Conservation (phyloP, 2,329 filamentous ascomycete genomes). For the Huntiella bhutanensis region DNA sequence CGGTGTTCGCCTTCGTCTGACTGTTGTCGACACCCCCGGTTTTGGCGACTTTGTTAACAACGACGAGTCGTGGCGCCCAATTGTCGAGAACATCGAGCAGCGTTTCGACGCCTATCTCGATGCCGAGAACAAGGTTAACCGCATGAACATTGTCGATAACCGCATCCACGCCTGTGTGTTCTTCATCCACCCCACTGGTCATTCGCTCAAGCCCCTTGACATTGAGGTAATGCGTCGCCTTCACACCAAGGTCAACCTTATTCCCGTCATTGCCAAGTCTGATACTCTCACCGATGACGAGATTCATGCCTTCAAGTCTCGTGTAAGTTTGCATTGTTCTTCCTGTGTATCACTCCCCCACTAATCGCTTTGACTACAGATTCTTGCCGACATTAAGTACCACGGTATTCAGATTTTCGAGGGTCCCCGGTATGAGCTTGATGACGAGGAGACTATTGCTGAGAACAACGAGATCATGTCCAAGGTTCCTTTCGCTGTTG, state of each 20-base stretch:
- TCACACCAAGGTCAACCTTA: conserved; percentile 99
- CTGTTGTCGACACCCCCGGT: conserved; percentile 91
- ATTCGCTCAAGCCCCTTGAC: conserved; percentile 94
- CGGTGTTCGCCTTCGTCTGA: conserved; percentile 85
- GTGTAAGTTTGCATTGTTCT: conserved; percentile 42
- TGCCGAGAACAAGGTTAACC: conserved; percentile 99
- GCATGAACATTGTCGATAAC: conserved; percentile 99
- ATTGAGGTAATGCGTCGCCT: conserved; percentile 99
- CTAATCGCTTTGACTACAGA: conserved; percentile 33
- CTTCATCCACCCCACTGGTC: conserved; percentile 97
- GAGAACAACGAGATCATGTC: conserved; percentile 99
- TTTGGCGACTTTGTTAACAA: conserved; percentile 99
- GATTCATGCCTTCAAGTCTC: conserved; percentile 81
- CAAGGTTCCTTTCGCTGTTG: conserved; percentile 95
- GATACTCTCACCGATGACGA: conserved; percentile 97
- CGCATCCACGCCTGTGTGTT: conserved; percentile 97
- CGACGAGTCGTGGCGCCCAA: conserved; percentile 96
- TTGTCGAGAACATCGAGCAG: conserved; percentile 99
- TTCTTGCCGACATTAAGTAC: conserved; percentile 88
- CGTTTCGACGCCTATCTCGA: conserved; percentile 96
- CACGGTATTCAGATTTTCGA: conserved; percentile 99
- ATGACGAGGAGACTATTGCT: conserved; percentile 97
- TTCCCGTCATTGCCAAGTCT: conserved; percentile 96
- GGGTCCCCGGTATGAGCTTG: conserved; percentile 91
- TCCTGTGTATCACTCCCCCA: conserved; percentile 11